Evolutionary conservation across 106 monocot species (phyloP), one percentile per base, ranked within the genome.

Genomic region (Iris macrosiphon): DNA sequence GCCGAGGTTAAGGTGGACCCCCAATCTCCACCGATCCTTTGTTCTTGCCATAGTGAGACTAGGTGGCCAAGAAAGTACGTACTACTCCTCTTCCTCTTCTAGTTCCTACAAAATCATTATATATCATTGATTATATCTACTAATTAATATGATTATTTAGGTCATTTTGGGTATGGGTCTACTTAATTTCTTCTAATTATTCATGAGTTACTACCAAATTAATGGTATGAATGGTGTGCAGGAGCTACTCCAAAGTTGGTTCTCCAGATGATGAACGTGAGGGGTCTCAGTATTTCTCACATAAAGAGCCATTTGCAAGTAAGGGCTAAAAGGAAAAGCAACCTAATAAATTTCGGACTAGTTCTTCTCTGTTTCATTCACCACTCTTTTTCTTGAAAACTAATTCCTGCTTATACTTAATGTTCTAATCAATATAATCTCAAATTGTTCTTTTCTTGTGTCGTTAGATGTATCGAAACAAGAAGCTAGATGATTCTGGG

Each of bases 221-320:
- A 27, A 51, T 30, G 27, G 6, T 46, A 23, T 50, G 11, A 4
- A 30, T 39, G 45, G 32, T 70, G 35, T 63, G 65, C 49, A 98
- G 96, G 83, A 80, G 96, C 96, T 23, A 98, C 96, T 26, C 96
- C 96, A 60, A 98, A 98, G 75, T 50, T 83, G 25, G 90, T 98
- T 34, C 96, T 98, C 80, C 86, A 87, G 87, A 80, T 91, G 86
- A 98, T 98, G 96, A 87, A 98, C 60, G 87, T 98, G 74, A 87
- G 74, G 49, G 96, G 96, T 19, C 83, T 98, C 24, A 87, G 75
- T 48, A 98, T 98, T 57, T 90, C 96, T 65, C 96, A 98, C 75
- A 83, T 98, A 33, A 98, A 98, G 72, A 90, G 90, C 44, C 96
- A 98, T 35, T 60, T 98, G 39, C 96, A 96, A 86, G 96, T 96